Percentiles rank a stretch among this genome's conserved stretches.
phyloP scores from a whole-genome alignment of 495 filamentous ascomycete genomes.

The Friedmanniomyces endolithicus region DNA sequence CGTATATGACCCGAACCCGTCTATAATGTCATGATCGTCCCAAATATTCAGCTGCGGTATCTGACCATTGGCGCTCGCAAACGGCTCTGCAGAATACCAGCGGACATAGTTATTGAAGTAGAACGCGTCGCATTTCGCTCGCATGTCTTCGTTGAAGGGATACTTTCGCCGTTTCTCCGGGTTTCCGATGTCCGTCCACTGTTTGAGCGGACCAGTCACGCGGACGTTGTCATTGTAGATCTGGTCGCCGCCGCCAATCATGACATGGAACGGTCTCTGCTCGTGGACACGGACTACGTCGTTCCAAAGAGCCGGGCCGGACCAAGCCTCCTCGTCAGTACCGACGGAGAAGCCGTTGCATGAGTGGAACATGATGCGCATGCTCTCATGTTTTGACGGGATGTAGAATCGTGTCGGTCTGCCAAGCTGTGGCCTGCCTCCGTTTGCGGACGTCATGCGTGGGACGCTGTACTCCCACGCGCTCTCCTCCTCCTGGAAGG shows the following conservation, averaged over 20 bases:
- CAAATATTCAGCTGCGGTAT: slow-evolving; percentile 92
- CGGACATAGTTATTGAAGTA: slow-evolving; percentile 80
- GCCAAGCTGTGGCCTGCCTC: slow-evolving; percentile 32
- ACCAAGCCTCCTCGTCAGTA: slow-evolving; percentile 74
- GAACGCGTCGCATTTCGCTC: slow-evolving; percentile 70
- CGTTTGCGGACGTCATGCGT: slow-evolving; percentile 33
- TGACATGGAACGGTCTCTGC: slow-evolving; percentile 75
- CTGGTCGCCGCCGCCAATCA: slow-evolving; percentile 92
- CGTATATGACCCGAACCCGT: slow-evolving; percentile 74
- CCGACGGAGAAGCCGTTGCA: slow-evolving; percentile 95
- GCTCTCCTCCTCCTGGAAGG: slow-evolving; percentile 42
- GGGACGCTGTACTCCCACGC: slow-evolving; percentile 50
- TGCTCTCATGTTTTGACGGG: slow-evolving; percentile 65
- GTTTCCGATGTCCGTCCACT: slow-evolving; percentile 72
- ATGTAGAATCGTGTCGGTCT: slow-evolving; percentile 46
- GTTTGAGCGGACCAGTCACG: slow-evolving; percentile 61
- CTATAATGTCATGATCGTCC: slow-evolving; percentile 69
- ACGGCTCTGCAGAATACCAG: slow-evolving; percentile 79
- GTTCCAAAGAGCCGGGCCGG: slow-evolving; percentile 77
- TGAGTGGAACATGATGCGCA: slow-evolving; percentile 92
- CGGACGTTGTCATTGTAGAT: slow-evolving; percentile 90
- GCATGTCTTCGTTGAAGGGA: slow-evolving; percentile 60
- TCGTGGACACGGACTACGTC: slow-evolving; percentile 63
- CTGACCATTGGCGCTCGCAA: slow-evolving; percentile 67
- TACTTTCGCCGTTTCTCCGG: slow-evolving; percentile 69